Conservation (phyloP, 169 alveolate genomes). For the Eimeria mitis region DNA sequence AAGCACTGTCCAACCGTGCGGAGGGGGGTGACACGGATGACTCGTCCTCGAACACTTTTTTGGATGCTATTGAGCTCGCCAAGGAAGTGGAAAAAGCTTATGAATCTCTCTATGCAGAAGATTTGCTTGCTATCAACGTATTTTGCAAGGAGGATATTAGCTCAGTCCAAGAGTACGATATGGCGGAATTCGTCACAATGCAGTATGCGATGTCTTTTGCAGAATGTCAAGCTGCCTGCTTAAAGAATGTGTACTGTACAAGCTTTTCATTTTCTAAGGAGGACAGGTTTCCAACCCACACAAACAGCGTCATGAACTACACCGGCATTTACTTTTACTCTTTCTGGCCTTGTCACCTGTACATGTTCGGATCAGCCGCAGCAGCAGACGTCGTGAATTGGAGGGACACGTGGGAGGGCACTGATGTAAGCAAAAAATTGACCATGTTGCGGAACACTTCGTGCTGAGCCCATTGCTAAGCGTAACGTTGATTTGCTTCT, state of each 20-base stretch:
- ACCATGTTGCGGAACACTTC: not conserved
- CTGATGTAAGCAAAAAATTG: constrained; percentile 16
- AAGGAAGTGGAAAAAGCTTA: constrained; percentile 58
- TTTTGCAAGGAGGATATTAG: constrained; percentile 58
- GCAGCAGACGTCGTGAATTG: constrained; percentile 36
- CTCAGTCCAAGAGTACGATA: constrained; percentile 43
- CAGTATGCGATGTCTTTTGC: constrained; percentile 54
- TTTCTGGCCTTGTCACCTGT: constrained; percentile 71
- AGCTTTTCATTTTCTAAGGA: constrained; percentile 69
- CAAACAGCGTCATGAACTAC: constrained; percentile 66
- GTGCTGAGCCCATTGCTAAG: not conserved
- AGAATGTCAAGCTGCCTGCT: constrained; percentile 49
- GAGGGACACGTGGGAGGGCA: constrained; percentile 42
- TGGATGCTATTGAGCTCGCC: constrained; percentile 61
- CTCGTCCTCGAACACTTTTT: constrained; percentile 19
- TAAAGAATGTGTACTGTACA: constrained; percentile 78
- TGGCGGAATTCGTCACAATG: constrained; percentile 76
- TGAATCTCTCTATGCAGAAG: constrained; percentile 36
- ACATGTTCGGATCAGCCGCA: constrained; percentile 74
- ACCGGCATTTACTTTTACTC: constrained; percentile 66
- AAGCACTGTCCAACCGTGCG: constrained; percentile 23
- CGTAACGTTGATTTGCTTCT: not conserved
- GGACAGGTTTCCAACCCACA: constrained; percentile 43
- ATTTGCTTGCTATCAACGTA: constrained; percentile 15
- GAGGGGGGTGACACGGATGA: constrained; percentile 11